phyloP scores from a whole-genome alignment of 2,329 filamentous ascomycete genomes.

The Cercospora zeina region DNA sequence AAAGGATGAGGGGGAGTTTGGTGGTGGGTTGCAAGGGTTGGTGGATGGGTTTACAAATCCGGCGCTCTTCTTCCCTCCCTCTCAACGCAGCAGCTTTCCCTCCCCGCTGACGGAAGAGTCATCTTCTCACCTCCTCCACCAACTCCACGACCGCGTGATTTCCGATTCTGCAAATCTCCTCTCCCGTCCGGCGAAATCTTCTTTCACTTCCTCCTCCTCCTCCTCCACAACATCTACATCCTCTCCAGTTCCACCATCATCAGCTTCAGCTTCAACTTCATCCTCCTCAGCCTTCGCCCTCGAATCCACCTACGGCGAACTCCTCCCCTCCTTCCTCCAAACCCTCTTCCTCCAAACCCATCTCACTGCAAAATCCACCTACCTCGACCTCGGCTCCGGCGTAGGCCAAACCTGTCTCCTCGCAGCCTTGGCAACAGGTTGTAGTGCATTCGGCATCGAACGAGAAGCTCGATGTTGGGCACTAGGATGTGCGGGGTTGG shows the following conservation, averaged over 20 bases:
- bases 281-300: slow-evolving; percentile 50
- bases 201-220: no score
- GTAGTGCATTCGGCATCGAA: slow-evolving; percentile 91
- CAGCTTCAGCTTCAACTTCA: no score
- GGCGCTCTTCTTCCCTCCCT: neutral
- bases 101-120: slow-evolving; percentile 59
- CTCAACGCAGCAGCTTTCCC: neutral
- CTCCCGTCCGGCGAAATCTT: slow-evolving; percentile 67
- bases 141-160: slow-evolving; percentile 87
- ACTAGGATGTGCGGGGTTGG: slow-evolving; percentile 72
- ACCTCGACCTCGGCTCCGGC: slow-evolving; percentile 89
- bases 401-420: slow-evolving; percentile 95
- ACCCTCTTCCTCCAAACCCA: slow-evolving; percentile 73
- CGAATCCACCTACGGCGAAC: slow-evolving; percentile 89
- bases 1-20: no score
- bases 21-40: no score
- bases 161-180: slow-evolving; percentile 80
- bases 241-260: slow-evolving; percentile 59
- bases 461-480: slow-evolving; percentile 86
- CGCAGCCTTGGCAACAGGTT: slow-evolving; percentile 85
- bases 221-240: no score
- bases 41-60: neutral
- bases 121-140: slow-evolving; percentile 60
- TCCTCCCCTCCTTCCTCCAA: slow-evolving; percentile 78
- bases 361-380: slow-evolving; percentile 77